A percentile compares a stretch with the other conserved stretches of the same genome.
phyloP scores from a whole-genome alignment of 73 alveolate genomes.

The Paramecium tetraurelia region DNA sequence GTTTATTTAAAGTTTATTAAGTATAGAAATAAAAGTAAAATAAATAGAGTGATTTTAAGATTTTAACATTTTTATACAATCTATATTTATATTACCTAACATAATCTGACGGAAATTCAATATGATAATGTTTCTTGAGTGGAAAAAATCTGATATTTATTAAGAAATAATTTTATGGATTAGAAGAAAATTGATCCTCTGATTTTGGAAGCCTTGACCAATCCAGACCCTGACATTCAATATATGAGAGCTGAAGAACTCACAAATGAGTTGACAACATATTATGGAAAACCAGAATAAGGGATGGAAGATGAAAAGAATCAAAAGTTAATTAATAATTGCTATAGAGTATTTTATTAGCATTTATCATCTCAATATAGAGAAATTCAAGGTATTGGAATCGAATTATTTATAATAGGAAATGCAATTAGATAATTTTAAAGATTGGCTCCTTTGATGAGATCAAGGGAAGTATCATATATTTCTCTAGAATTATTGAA shows the following conservation, averaged over 20 bases:
- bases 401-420: neutral
- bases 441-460: slow-evolving; percentile 20
- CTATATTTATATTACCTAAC: neutral
- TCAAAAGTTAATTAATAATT: neutral
- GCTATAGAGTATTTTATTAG: neutral
- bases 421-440: neutral
- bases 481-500: neutral
- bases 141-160: neutral
- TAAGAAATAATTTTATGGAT: neutral
- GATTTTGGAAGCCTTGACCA: neutral
- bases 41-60: neutral
- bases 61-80: neutral
- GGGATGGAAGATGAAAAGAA: neutral
- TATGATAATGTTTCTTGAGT: neutral
- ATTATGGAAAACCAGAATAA: neutral
- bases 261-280: neutral
- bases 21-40: neutral
- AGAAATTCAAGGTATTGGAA: neutral
- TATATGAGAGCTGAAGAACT: slow-evolving; percentile 31
- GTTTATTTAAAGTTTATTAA: neutral
- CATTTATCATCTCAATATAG: slow-evolving; percentile 1
- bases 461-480: neutral
- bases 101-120: neutral
- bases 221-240: slow-evolving; percentile 6
- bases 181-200: neutral